phyloP scores from a whole-genome alignment of 2,329 filamentous ascomycete genomes.

The Talaromyces sp. region DNA sequence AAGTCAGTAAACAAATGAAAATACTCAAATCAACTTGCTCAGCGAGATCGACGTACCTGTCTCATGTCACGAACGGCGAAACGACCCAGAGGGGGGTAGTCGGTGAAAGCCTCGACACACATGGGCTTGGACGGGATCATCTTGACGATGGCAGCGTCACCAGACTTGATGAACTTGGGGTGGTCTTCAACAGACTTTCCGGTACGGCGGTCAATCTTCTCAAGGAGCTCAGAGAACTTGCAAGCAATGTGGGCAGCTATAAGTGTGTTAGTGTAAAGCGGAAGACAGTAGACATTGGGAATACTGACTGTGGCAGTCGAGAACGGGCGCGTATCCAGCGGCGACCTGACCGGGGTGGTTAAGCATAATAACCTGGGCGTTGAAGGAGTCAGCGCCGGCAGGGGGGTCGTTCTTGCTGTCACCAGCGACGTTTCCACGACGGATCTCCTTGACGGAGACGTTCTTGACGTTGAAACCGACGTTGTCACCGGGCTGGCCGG shows the following conservation, averaged over 20 bases:
- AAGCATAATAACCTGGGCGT: slow-evolving; percentile 99
- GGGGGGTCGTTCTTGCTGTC: slow-evolving; percentile 99
- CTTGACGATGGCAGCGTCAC: slow-evolving; percentile 99
- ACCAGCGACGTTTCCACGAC: slow-evolving; percentile 99
- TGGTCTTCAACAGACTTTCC: slow-evolving; percentile 87
- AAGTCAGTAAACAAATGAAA: too few relatives aligned
- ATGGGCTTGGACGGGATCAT: slow-evolving; percentile 99
- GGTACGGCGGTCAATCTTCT: slow-evolving; percentile 99
- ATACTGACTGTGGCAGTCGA: slow-evolving; percentile 41
- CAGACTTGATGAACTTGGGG: slow-evolving; percentile 99
- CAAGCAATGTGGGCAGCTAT: slow-evolving; percentile 99
- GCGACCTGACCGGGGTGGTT: slow-evolving; percentile 99
- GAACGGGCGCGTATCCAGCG: slow-evolving; percentile 97
- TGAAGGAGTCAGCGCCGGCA: slow-evolving; percentile 83
- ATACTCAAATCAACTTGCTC: slow-evolving; percentile 30
- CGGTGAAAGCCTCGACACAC: slow-evolving; percentile 99
- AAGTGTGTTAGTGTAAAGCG: slow-evolving; percentile 54
- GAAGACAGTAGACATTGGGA: too few relatives aligned
- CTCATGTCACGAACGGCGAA: slow-evolving; percentile 83
- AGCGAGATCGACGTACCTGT: too few relatives aligned
- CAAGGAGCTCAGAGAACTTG: slow-evolving; percentile 98
- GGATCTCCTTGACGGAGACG: slow-evolving; percentile 99
- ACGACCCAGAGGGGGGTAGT: slow-evolving; percentile 98
- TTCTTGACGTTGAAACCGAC: slow-evolving; percentile 99
- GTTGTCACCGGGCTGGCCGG: slow-evolving; percentile 99